Evolutionary conservation across 148 eudicot species (phyloP).

Genomic region (Arbutus unedo): DNA sequence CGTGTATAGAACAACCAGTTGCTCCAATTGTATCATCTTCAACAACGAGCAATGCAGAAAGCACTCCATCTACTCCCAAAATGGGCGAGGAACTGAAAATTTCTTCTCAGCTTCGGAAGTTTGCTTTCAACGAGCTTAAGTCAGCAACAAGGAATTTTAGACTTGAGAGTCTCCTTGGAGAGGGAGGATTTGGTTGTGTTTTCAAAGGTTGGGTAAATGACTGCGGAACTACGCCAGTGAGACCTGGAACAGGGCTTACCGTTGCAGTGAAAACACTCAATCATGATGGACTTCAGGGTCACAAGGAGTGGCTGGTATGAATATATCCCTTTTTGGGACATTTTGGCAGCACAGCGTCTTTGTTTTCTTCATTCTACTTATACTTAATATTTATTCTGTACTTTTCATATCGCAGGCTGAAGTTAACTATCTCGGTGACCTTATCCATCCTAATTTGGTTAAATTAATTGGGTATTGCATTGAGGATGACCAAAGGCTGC

Average conservation of each 20-base stretch:
- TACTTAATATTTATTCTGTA: background rate
- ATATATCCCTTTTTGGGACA: background rate
- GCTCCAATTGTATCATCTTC: conserved; percentile 43
- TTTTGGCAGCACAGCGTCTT: background rate
- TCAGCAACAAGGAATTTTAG: conserved; percentile 47
- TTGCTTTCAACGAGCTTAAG: conserved; percentile 40
- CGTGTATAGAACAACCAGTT: conserved; percentile 37
- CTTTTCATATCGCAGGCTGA: conserved; percentile 36
- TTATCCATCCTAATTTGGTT: conserved; percentile 46
- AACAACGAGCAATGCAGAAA: conserved; percentile 38
- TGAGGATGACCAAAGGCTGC: conserved; percentile 49
- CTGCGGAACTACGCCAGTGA: conserved; percentile 38
- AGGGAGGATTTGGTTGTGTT: conserved; percentile 57
- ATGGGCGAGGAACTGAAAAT: conserved; percentile 37
- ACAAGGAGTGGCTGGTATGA: conserved; percentile 51
- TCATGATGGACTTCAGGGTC: conserved; percentile 56
- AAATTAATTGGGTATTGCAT: conserved; percentile 47
- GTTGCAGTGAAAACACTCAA: conserved; percentile 54
- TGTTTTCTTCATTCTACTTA: conserved; percentile 7
- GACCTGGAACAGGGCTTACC: conserved; percentile 41
- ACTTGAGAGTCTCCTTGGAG: conserved; percentile 51
- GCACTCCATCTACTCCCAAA: conserved; percentile 24
- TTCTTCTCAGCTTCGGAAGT: conserved; percentile 48
- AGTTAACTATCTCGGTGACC: conserved; percentile 48
- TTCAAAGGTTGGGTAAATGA: conserved; percentile 51